Evolutionary conservation across 495 filamentous ascomycete genomes (phyloP), one percentile per base, ranked within the genome.

Genomic region (Entonaema liquescens): DNA sequence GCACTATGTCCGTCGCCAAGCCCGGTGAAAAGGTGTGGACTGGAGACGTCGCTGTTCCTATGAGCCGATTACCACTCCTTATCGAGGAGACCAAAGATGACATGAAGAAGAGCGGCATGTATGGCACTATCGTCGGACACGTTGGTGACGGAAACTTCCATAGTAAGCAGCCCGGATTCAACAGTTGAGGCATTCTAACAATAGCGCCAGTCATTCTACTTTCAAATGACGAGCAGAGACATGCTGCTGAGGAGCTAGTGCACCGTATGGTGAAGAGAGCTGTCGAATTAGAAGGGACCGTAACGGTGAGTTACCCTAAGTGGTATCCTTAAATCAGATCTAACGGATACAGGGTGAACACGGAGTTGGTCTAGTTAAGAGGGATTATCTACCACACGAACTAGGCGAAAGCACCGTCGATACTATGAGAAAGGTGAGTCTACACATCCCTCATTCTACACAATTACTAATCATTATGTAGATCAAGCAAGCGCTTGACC

Each of bases 121-220:
- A 89, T 23, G 90, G 87, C 33, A 85, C 88, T 17, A 94, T 94
- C 76, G 90, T 95, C 11, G 92, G 92, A 6, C 92, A 94, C 77
- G 92, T 93, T 9, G 92, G 92, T 0, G 92, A 94, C 78, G 92
- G 92, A 8, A 95, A 95, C 75, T 95, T 95, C 66, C 92, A 95
- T 70, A 83, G 88, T 89, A 74, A 73, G 84, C 78, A 15, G 59
- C 29, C 6, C 19, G 19, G 4, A 11, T 42, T 2, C 4, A 3
- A 17, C 5, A 11, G 50, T 44, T 13, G 2, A 1, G 19, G 28
- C 9, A 56, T 56, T 58, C 78, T 76, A 29, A 79, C 58, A 38
- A 17, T 23, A 21, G 8, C 17, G 0, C 2, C 56, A 90, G 85
- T 90, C 3, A 93, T 95, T 56, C 68, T 95, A 28, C 74, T 94